These are phyloP conservation scores for Ceratocystis harringtonii DNA, from an alignment of 2,329 filamentous ascomycete species.

Conservation along the genomic window DNA sequence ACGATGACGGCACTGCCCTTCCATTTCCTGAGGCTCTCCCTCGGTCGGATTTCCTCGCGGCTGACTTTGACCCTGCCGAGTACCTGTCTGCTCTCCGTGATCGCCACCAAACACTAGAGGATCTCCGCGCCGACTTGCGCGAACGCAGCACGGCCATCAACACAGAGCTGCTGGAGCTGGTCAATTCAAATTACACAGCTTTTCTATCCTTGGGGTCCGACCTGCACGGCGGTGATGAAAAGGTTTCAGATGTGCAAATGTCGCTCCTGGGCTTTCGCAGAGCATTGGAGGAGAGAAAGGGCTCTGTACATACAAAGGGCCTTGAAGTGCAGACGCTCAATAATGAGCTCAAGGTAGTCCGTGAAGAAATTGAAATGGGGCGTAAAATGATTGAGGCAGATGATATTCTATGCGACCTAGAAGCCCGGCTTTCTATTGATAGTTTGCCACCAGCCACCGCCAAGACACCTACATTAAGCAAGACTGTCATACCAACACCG, in stretches of 20 bases:
- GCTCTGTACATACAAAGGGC: conserved; percentile 47
- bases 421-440: conserved; percentile 45
- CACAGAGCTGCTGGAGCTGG: conserved; percentile 79
- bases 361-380: conserved; percentile 45
- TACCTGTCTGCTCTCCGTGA: conserved; percentile 69
- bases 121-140: conserved; percentile 73
- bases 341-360: conserved; percentile 50
- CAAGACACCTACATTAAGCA: conserved; percentile 23
- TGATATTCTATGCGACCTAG: conserved; percentile 45
- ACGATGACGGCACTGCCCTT: conserved; percentile 52
- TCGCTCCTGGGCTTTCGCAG: conserved; percentile 73
- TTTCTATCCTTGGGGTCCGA: conserved; percentile 74
- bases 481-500: conserved; percentile 14
- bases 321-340: conserved; percentile 48
- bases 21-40: conserved; percentile 80
- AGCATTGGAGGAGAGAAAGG: conserved; percentile 61
- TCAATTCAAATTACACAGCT: conserved; percentile 87
- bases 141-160: conserved; percentile 65
- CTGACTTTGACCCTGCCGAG: conserved; percentile 59
- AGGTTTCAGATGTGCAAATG: conserved; percentile 77
- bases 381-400: conserved; percentile 52
- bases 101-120: conserved; percentile 90
- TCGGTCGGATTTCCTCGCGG: conserved; percentile 64
- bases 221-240: conserved; percentile 75
- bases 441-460: conserved; percentile 21